These are phyloP conservation scores for Eutrema heterophyllum DNA, from an alignment of 345 rosid species.

Conservation along the genomic window DNA sequence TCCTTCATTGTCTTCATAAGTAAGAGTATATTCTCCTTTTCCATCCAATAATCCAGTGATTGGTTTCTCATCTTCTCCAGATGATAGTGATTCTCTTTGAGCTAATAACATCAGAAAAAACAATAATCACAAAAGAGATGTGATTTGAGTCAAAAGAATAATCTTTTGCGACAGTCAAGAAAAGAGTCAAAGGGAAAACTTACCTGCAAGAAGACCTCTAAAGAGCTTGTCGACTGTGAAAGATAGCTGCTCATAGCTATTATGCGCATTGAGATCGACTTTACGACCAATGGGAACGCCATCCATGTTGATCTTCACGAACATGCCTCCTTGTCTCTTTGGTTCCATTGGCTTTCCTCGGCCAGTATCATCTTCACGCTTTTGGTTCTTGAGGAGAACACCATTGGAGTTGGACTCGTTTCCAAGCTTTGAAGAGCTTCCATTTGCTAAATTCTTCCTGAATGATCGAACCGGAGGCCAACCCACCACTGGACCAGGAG, in stretches of 20 bases:
- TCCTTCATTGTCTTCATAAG: slow-evolving; percentile 96
- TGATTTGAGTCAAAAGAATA: background rate
- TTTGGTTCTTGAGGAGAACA: slow-evolving; percentile 32
- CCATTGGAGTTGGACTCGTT: slow-evolving; percentile 45
- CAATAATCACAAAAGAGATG: background rate
- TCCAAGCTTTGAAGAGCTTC: slow-evolving; percentile 55
- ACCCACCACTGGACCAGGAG: slow-evolving; percentile 95
- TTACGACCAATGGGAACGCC: slow-evolving; percentile 98
- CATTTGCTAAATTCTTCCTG: slow-evolving; percentile 77
- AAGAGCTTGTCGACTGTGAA: slow-evolving; percentile 88
- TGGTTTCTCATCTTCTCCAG: slow-evolving; percentile 58
- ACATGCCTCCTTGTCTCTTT: slow-evolving; percentile 43
- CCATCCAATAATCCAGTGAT: slow-evolving; percentile 70
- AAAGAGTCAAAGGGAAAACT: background rate
- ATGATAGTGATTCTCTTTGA: slow-evolving; percentile 63
- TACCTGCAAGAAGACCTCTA: slow-evolving; percentile 93
- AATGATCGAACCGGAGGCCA: slow-evolving; percentile 98
- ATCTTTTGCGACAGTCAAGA: background rate
- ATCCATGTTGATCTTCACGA: slow-evolving; percentile 96
- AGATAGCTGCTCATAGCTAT: slow-evolving; percentile 77
- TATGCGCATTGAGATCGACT: slow-evolving; percentile 78
- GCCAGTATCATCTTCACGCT: slow-evolving; percentile 26
- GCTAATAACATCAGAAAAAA: slow-evolving; percentile 36
- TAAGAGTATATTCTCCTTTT: slow-evolving; percentile 91
- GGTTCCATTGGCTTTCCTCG: slow-evolving; percentile 11